Base-by-base conservation (phyloP, 164 flowering plant species). In the Euptelea pleiosperma region DNA sequence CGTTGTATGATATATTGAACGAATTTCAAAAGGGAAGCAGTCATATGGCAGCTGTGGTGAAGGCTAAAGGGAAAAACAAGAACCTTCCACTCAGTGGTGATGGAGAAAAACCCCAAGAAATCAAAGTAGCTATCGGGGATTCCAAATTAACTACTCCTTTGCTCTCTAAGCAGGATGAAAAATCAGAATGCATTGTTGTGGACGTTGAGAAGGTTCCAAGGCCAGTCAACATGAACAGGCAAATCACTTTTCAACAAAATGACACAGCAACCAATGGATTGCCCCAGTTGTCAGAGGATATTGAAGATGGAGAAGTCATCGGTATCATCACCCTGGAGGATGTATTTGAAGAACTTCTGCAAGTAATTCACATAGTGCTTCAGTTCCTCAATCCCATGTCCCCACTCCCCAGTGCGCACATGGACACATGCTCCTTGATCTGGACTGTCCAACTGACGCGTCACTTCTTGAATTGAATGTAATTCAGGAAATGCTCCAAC, bases 1-100 rank as follows among this genome's bases (percentile, higher is more conserved):
- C 99, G 45, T 55, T 93, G 46, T 90, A 93, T 78, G 99, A 93
- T 67, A 93, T 93, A 70, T 62, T 93, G 56, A 93, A 93, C 64
- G 95, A 93, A 70, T 93, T 93, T 63, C 99, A 93, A 62, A 88
- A 93, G 57, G 99, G 99, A 30, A 82, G 96, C 70, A 93, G 99
- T 75, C 99, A 93, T 70, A 86, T 93, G 99, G 99, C 99, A 19
- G 99, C 99, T 72, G 99, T 93, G 12, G 95, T 90, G 72, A 93
- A 79, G 75, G 49, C 79, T 44, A 89, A 83, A 70, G 78, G 71
- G 44, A 77, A 66, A 69, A 64, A 21, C 53, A 67, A 48, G 51
- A 77, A 68, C 18, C 72, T 65, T 58, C 73, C 74, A 48, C 54
- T 63, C 2, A 40, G 30, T n/a, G 48, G 44, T 45, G 81, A 75